A percentile compares a stretch with the other conserved stretches of the same genome.
phyloP scores from a whole-genome alignment of 441 rosid genomes.

The Erysimum cheiri region DNA sequence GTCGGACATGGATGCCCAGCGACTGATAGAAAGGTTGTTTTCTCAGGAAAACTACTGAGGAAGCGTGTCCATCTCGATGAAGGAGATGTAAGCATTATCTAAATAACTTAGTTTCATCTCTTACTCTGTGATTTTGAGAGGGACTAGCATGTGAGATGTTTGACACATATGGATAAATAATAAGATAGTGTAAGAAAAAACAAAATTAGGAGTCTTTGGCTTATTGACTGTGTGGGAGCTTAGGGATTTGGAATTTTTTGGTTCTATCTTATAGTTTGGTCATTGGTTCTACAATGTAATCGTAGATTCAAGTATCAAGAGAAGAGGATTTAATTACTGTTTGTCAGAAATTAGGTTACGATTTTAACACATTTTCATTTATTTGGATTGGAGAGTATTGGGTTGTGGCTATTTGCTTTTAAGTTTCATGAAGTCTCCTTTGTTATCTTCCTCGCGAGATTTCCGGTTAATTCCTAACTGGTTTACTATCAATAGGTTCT shows the following conservation, averaged over 20 bases:
- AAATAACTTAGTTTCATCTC: constrained; percentile 1
- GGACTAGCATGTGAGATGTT: constrained; percentile 8
- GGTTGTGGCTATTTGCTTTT: not conserved
- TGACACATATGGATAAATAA: not conserved
- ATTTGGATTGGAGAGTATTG: constrained; percentile 8
- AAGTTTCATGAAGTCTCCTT: constrained; percentile 19
- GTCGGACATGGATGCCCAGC: constrained; percentile 96
- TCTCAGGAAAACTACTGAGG: constrained; percentile 86
- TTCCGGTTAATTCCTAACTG: constrained; percentile 10
- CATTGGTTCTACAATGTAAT: not conserved
- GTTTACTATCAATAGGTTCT: constrained; percentile 34
- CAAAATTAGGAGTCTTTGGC: not conserved
- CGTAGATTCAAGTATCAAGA: not conserved
- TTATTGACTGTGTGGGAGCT: constrained; percentile 12
- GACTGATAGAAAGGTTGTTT: constrained; percentile 81
- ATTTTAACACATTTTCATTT: not conserved
- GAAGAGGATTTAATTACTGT: not conserved
- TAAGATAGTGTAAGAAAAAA: not conserved
- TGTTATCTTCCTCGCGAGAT: not conserved
- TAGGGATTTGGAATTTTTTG: not conserved
- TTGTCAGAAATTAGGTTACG: constrained; percentile 2
- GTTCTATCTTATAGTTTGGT: not conserved
- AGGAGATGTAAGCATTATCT: constrained; percentile 83
- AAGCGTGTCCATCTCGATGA: constrained; percentile 93
- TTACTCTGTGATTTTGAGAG: not conserved